phyloP scores from a whole-genome alignment of 768 basidiomycete genomes.

The Boletellus ananiceps region DNA sequence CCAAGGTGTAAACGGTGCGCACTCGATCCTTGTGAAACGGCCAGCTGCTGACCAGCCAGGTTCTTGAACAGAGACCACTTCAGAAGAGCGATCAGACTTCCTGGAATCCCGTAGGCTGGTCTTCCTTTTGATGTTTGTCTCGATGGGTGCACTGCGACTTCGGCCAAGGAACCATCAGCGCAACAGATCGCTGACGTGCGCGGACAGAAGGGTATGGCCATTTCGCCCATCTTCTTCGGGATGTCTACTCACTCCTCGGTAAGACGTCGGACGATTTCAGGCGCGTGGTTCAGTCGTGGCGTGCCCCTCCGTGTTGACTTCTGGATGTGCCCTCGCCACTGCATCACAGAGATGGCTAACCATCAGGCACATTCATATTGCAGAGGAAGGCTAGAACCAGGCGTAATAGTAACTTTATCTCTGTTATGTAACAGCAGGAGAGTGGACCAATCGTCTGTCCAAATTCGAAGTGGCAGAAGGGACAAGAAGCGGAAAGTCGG shows the following conservation, averaged over 20 bases:
- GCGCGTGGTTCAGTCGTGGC: not conserved
- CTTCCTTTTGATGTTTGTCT: conserved; percentile 21
- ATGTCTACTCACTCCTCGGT: not conserved
- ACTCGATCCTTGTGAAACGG: not conserved
- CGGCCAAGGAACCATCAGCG: conserved; percentile 20
- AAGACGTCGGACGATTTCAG: not conserved
- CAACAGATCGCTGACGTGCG: conserved; percentile 11
- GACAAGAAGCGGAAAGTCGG: conserved; percentile 18
- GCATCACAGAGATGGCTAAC: conserved; percentile 1
- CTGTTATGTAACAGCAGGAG: conserved; percentile 21
- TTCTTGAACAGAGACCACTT: conserved; percentile 1
- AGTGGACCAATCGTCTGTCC: conserved; percentile 6
- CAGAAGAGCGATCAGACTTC: conserved; percentile 14
- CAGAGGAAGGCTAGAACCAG: conserved; percentile 12
- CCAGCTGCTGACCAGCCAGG: not conserved
- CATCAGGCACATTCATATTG: conserved; percentile 11
- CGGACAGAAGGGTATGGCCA: not conserved
- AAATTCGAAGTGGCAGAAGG: conserved; percentile 15
- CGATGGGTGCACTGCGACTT: conserved; percentile 12
- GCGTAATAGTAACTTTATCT: conserved; percentile 25
- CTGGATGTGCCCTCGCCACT: not conserved
- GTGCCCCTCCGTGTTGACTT: not conserved
- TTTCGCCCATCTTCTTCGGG: not conserved
- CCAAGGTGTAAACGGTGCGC: conserved; percentile 4
- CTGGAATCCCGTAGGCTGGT: conserved; percentile 3